phyloP scores from a whole-genome alignment of 2,329 filamentous ascomycete genomes.

The Madurella fahalii region DNA sequence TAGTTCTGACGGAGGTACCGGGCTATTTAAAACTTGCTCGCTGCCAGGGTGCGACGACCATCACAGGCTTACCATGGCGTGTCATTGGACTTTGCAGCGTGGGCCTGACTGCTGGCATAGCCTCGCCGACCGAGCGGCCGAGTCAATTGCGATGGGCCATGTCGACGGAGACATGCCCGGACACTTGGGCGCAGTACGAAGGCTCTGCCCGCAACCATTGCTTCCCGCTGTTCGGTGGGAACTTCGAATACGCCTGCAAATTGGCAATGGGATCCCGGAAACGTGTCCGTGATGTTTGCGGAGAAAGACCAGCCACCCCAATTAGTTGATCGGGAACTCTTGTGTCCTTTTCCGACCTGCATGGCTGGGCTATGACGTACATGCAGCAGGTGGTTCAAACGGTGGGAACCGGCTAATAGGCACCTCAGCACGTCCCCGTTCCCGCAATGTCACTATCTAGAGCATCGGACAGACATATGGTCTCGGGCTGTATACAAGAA shows the following conservation, averaged over 20 bases:
- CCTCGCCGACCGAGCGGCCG: slow-evolving; percentile 12
- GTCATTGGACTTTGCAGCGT: slow-evolving; percentile 13
- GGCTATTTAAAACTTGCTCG: background rate
- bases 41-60: background rate
- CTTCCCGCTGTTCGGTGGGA: background rate
- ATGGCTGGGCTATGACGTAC: background rate
- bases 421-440: background rate
- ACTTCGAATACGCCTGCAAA: background rate
- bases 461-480: too few relatives aligned
- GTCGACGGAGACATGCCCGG: slow-evolving; percentile 1
- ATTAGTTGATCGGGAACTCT: background rate
- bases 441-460: too few relatives aligned
- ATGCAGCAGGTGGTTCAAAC: background rate
- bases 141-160: background rate
- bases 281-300: background rate
- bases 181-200: slow-evolving; percentile 8
- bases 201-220: slow-evolving; percentile 4
- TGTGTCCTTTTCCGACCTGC: background rate
- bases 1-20: background rate
- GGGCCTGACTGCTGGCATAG: slow-evolving; percentile 19
- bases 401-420: background rate
- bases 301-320: too few relatives aligned
- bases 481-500: too few relatives aligned
- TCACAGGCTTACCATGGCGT: slow-evolving; percentile 19
- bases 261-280: background rate